Base-by-base conservation (phyloP, 2,329 filamentous ascomycete species). In the Microcyclosporella mali region DNA sequence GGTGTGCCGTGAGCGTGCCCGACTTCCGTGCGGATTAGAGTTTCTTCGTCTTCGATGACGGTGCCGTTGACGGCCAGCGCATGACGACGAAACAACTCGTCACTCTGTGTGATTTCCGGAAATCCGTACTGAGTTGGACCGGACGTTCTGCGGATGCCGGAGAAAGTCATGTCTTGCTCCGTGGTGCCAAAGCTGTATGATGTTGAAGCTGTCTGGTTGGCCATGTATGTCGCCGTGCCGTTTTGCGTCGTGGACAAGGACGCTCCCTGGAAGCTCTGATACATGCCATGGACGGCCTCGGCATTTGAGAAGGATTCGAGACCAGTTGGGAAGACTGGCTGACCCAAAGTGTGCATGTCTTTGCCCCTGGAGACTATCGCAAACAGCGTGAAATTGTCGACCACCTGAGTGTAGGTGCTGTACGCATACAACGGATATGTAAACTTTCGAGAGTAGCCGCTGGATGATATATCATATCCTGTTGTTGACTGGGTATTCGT, bases 371-470 rank as follows among this genome's bases (percentile, higher is more conserved):
- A 61, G 51, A 81, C 61, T n/a, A 56, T 61, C 9, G 70, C 75
- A 17, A 66, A 56, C 42, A 75, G 70, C 2, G 66, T 68, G 38
- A 69, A 64, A 36, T 66, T 66, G 11, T 67, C 59, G 2, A 67
- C 40, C 18, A 70, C 57, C 10, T 67, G 58, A 11, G 61, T 57
- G 41, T 73, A 74, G 1, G 71, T 72, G 12, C 71, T 74, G 53
- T 76, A 77, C 36, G 77, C 76, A 52, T 68, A 72, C 1, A 86
- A 62, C 0, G 82, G 82, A 54, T 84, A 87, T 7, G 62, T 62
- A 58, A 81, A 84, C 3, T 49, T 60, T 18, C 66, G 62, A 8
- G 57, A 56, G 42, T 70, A 72, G 3, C 57, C 61, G 25, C 52
- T 56, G 1, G 62, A 58, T 47, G 48, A 65, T 52, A 57, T 52